Evolutionary conservation across 73 alveolate species (phyloP), one percentile per base, ranked within the genome.

Genomic region (Paramecium sexaurelia): DNA sequence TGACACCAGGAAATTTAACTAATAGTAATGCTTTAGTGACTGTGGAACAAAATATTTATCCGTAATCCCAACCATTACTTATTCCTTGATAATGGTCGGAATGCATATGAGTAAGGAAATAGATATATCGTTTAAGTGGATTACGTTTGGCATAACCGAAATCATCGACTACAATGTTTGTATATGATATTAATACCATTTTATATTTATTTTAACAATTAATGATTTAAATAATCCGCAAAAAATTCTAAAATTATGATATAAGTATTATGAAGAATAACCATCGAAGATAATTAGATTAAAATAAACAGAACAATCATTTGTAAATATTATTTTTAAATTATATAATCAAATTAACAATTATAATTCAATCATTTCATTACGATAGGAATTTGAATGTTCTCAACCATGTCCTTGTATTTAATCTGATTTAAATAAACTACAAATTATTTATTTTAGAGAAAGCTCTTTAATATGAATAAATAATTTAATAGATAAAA

Each of bases 81-180:
- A 88, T 88, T 5, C 94, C 94, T 88, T 88, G 11, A 71, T 88
- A 88, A 41, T 88, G 94, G 43, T 88, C 94, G 13, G 94, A 88
- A 8, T 88, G 94, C 94, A 88, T 88, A 32, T 88, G 94, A 15
- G 94, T 88, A 24, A 88, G 33, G 43, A 88, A 88, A 33, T 88
- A 88, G 17, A 88, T 88, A 39, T 88, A 88, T 88, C 87, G 67
- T 69, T 88, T 88, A 17, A 88, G 87, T 3, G 94, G 94, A 32
- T 88, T 68, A 17, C 94, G 43, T 43, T 47, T 88, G 9, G 91
- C 94, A 88, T 69, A 88, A 9, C 91, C 68, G 41, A 88, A 88
- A 43, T 88, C 94, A 27, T 88, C 94, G 1, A 88, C 94, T 2
- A 88, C 45, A 43, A 88, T 68, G 55, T 88, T 88, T 7, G 94